Base-by-base conservation (phyloP, 306 rosid species). In the Dalbergia oliveri region DNA sequence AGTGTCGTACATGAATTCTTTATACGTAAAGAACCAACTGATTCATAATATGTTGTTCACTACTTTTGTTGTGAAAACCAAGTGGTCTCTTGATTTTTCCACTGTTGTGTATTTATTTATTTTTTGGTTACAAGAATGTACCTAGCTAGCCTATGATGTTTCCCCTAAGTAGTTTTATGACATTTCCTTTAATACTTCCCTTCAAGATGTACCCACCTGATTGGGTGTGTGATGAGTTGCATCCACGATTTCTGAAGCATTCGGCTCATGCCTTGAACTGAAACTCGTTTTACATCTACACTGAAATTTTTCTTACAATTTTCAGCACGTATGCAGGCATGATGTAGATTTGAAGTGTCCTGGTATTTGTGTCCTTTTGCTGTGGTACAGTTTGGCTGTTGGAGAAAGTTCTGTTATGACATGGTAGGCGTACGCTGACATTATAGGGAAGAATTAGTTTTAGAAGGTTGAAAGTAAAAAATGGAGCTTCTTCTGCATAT, bases 321-420 rank as follows among this genome's bases (percentile, higher is more conserved):
- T 76, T 39, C 84, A 59, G 31, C 37, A 9, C 16, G 79, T 76
- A 41, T 78, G 81, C 85, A 92, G 89, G 86, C 31, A 81, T 74
- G 88, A 45, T 76, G 87, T 78, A 78, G 72, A 81, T 64, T 73
- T 86, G 73, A 78, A 10, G 81, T 63, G 75, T 82, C 76, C 57
- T 74, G 81, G 58, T 23, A 68, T 62, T 62, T 74, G 82, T 51
- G 72, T 72, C 44, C 19, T 65, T 56, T 76, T 60, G 80, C 63
- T n/a, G 47, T 64, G 81, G 61, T 74, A 70, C 73, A 74, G 44
- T 68, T 53, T 59, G 79, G 66, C 53, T 69, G 69, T 37, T 72
- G 84, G 72, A 66, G 80, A 73, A 77, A 47, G 74, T 75, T 66
- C 41, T 64, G 59, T 37, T 56, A 61, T 19, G 72, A 72, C 51